phyloP scores from a whole-genome alignment of 441 rosid genomes.

The Arabidopsis hybrid region DNA sequence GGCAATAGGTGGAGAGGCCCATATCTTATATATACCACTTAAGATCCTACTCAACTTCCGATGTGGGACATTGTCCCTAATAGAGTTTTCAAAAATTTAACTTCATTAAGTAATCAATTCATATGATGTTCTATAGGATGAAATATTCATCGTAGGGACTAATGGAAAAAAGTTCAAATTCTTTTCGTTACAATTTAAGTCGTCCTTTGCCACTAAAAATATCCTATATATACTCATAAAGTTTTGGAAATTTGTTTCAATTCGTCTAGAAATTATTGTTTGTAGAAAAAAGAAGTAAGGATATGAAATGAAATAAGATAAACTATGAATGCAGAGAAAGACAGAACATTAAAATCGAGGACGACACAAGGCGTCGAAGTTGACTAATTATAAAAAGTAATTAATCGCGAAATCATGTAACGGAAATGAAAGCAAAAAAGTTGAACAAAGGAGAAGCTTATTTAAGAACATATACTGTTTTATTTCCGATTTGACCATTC shows the following conservation, averaged over 20 bases:
- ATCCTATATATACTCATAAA: too few relatives aligned
- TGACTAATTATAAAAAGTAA: conserved; percentile 29
- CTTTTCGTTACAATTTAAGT: neutral
- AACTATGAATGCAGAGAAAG: conserved; percentile 18
- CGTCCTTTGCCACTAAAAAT: neutral
- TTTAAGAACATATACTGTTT: conserved; percentile 28
- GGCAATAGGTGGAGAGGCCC: too few relatives aligned
- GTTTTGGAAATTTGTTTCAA: neutral
- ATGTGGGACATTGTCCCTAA: too few relatives aligned
- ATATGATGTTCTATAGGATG: neutral
- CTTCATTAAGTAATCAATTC: neutral
- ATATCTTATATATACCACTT: too few relatives aligned
- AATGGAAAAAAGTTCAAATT: neutral
- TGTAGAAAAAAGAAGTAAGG: neutral
- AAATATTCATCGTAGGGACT: neutral
- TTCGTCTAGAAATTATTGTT: too few relatives aligned
- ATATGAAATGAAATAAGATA: neutral
- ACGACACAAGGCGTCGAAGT: conserved; percentile 40
- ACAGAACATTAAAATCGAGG: conserved; percentile 38
- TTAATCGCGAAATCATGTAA: conserved; percentile 13
- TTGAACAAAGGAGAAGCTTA: conserved; percentile 19
- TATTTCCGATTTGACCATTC: conserved; percentile 45
- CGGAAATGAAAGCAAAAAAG: conserved; percentile 16
- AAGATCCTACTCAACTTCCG: too few relatives aligned
- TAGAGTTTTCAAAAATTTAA: neutral